Evolutionary conservation across 352 stramenopile species (phyloP), one percentile per base, ranked within the genome.

Genomic region (Thalassiosira hispida): DNA sequence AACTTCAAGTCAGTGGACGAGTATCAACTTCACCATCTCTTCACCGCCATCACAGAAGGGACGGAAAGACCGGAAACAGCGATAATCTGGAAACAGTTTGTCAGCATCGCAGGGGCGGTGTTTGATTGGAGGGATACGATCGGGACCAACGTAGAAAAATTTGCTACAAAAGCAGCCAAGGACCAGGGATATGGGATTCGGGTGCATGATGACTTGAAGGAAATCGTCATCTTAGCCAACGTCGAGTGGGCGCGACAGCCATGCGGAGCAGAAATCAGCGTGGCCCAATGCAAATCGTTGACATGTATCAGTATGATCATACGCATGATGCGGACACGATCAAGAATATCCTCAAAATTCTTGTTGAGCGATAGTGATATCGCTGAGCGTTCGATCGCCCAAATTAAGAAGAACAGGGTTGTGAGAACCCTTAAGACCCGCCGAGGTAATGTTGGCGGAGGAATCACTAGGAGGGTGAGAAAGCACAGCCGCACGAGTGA

Each of bases 1-100:
- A 20, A 70, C 61, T 40, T 44, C 38, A 70, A 70, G 23, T 33
- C 38, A 14, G 20, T 70, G 12, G 42, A 70, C 23, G 61, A 57
- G 2, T 70, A 44, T 25, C 33, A 68, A 55, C 60, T 68, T 11
- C 35, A 52, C 29, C 33, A 68, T 11, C 14, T 68, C n/a, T 11
- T 68, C 38, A 55, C 9, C 18, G 60, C 60, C 60, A 55, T 55
- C 44, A n/a, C n/a, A n/a, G n/a, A 53, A 18, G 44, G 44, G 3
- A 16, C 44, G 12, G 44, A 53, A 18, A 6, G 44, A 5, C 44
- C 44, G n/a, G 9, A 29, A 31, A 18, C 18, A 25, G 2, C 8
- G 12, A 29, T 11, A 27, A 56, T 56, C 47, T n/a, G 47, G 2
- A 9, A 27, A 14, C 44, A 53, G n/a, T 53, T 18, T 23, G 44